These are phyloP conservation scores for Podaxis sp. DNA, from an alignment of 768 basidiomycete genomes.

Conservation along the genomic window DNA sequence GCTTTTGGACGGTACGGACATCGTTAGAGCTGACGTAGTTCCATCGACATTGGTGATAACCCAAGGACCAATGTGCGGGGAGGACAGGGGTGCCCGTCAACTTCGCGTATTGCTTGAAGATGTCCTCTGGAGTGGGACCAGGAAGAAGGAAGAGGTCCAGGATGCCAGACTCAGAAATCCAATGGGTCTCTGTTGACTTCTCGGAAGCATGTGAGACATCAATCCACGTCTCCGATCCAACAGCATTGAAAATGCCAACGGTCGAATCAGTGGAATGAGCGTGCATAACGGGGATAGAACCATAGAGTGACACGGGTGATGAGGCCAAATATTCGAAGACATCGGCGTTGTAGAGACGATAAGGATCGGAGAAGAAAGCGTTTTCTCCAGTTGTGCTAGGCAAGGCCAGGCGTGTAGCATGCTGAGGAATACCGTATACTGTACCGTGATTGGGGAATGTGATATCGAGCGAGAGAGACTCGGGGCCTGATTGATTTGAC, in stretches of 20 bases:
- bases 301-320: constrained; percentile 80
- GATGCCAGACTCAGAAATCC: constrained; percentile 97
- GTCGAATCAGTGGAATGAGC: constrained; percentile 87
- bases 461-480: constrained; percentile 90
- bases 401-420: constrained; percentile 85
- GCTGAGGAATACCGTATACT: constrained; percentile 96
- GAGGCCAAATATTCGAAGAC: constrained; percentile 94
- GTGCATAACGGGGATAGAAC: constrained; percentile 89
- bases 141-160: constrained; percentile 93
- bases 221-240: constrained; percentile 93
- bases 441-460: constrained; percentile 89
- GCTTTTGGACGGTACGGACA: constrained; percentile 76
- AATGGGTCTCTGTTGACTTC: constrained; percentile 84
- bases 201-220: constrained; percentile 74
- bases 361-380: constrained; percentile 82
- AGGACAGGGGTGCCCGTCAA: constrained; percentile 85
- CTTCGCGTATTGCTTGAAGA: constrained; percentile 82
- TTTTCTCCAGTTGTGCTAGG: constrained; percentile 84
- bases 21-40: constrained; percentile 93
- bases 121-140: constrained; percentile 78
- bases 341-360: constrained; percentile 92
- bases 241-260: constrained; percentile 85
- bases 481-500: constrained; percentile 63
- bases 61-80: constrained; percentile 90
- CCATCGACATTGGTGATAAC: constrained; percentile 98